Evolutionary conservation across 495 filamentous ascomycete genomes (phyloP), one percentile per base, ranked within the genome.

Genomic region (Annulohypoxylon moriforme): DNA sequence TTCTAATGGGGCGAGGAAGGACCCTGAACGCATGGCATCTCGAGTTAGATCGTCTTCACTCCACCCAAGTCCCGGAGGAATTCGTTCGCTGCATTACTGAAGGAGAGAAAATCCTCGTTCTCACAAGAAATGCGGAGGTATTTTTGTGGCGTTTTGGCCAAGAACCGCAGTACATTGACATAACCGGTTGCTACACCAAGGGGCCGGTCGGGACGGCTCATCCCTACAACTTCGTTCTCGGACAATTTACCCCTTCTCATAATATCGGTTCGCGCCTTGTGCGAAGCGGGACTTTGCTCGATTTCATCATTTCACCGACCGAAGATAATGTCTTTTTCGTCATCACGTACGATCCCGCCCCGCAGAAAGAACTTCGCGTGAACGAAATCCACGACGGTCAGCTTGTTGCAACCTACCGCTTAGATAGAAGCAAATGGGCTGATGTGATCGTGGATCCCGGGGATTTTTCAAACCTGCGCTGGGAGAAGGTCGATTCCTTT

Each of bases 401-500:
- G 22, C 63, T 72, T 18, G 34, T 22, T 14, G 74, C 33, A 16
- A 72, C 74, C 3, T 77, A 76, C 36, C 20, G 50, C 11, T 29
- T 74, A 49, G 62, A 66, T 13, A 64, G 67, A 10, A 73, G 50
- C 27, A 49, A 59, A 16, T 77, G 55, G 65, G 27, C 65, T 1
- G 62, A 68, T 11, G 50, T 64, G 6, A 62, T 58, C n/a, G 69
- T 64, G 55, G 49, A 50, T 14, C 31, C 38, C 6, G 31, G 55
- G 8, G 57, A 68, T 13, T 64, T 68, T 29, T 62, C 60, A 11
- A 68, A 62, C 31, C 33, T 77, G 1, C 66, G 56, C 4, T 75
- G 73, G 76, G 73, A 77, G 68, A 77, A 77, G 20, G 31, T 75
- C 24, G 69, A 77, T 58, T 72, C 65, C 16, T 77, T 69, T 29